Evolutionary conservation across 129 eudicot species (phyloP).

Genomic region (Tanacetum coccineum): DNA sequence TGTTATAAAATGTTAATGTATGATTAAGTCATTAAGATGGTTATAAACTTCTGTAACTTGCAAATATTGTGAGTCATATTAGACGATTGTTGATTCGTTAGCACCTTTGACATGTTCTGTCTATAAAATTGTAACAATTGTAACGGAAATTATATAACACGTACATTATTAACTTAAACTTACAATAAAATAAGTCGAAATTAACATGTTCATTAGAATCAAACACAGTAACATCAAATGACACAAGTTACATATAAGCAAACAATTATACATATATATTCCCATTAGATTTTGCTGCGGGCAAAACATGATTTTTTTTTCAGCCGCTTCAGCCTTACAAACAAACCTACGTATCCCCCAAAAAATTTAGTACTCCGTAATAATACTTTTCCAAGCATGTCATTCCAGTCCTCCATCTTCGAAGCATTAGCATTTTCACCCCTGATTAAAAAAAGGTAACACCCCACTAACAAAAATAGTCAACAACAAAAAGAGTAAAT

Average conservation of each 20-base stretch:
- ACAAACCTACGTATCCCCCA: slow-evolving; percentile 32
- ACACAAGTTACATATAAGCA: slow-evolving; percentile 20
- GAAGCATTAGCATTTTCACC: slow-evolving; percentile 25
- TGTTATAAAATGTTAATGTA: background rate
- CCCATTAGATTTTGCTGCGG: slow-evolving; percentile 31
- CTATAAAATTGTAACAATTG: too few species aligned
- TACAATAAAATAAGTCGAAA: background rate
- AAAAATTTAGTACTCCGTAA: too few species aligned
- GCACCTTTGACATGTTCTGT: too few species aligned
- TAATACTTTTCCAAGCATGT: too few species aligned
- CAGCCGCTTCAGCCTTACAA: slow-evolving; percentile 39
- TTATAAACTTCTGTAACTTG: too few species aligned
- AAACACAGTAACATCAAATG: background rate
- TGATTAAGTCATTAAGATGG: too few species aligned
- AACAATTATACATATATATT: slow-evolving; percentile 22
- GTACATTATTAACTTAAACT: too few species aligned
- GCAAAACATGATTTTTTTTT: slow-evolving; percentile 28
- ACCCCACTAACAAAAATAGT: slow-evolving; percentile 26
- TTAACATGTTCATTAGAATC: too few species aligned
- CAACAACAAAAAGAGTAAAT: slow-evolving; percentile 22
- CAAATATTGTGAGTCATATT: too few species aligned
- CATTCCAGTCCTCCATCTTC: slow-evolving; percentile 21
- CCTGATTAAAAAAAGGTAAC: slow-evolving; percentile 2
- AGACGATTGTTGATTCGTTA: too few species aligned
- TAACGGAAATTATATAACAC: too few species aligned